Percentiles rank a stretch among this genome's conserved stretches.
Evolutionary conservation across 106 monocot genomes (phyloP).

Genomic region (Phalaenopsis aphrodite): DNA sequence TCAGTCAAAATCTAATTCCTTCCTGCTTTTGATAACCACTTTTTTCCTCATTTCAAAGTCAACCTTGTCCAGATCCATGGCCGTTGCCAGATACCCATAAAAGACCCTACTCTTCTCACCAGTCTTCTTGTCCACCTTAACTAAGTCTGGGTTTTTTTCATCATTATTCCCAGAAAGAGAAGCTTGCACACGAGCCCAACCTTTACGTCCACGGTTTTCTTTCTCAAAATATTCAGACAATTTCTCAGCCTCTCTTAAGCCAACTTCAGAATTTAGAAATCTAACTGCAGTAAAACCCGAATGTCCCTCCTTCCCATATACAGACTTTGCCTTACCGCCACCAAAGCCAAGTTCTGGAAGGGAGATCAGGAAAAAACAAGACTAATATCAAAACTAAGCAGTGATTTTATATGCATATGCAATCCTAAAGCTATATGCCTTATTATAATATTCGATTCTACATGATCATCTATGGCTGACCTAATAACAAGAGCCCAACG

Average conservation of each 20-base stretch:
- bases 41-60: constrained; percentile 68
- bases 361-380: constrained; percentile 11
- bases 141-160: constrained; percentile 55
- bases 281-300: constrained; percentile 57
- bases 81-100: constrained; percentile 82
- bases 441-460: background rate
- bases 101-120: constrained; percentile 70
- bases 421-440: background rate
- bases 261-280: constrained; percentile 56
- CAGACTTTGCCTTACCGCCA: constrained; percentile 66
- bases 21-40: constrained; percentile 54
- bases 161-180: constrained; percentile 24
- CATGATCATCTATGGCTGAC: background rate
- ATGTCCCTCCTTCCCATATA: constrained; percentile 88
- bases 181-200: constrained; percentile 52
- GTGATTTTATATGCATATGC: background rate
- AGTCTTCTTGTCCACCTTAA: constrained; percentile 53
- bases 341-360: constrained; percentile 75
- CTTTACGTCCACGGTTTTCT: constrained; percentile 52
- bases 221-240: constrained; percentile 64
- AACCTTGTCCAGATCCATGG: constrained; percentile 63
- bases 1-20: constrained; percentile 40
- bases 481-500: background rate
- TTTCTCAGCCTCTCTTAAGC: constrained; percentile 72
- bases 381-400: background rate